Base-by-base conservation (phyloP, 2,329 filamentous ascomycete species). In the Phyllosticta capitalensis region DNA sequence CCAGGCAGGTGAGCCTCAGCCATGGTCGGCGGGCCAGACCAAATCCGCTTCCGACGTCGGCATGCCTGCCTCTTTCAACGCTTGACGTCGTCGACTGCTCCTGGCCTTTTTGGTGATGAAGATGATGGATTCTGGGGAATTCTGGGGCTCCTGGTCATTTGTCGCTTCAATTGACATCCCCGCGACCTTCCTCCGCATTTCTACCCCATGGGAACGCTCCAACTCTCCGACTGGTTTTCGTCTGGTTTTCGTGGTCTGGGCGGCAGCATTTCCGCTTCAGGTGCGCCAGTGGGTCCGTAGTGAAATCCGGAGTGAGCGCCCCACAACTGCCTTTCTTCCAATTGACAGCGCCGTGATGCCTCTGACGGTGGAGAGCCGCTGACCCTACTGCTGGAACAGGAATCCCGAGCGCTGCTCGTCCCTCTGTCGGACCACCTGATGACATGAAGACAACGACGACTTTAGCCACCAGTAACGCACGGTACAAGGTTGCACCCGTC, bases 211-310 rank as follows among this genome's bases (percentile, higher is more conserved):
- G 30, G 30, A 38, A 38, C 30, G 17, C 6, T 5, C 30, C 30
- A 38, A 38, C 10, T 58, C 57, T 50, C 57, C 57, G 57, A 52
- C 17, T 59, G 21, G 51, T 59, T 59, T 59, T 59, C 57, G 57
- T 59, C 51, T 38, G 38, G 57, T 59, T 59, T 59, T 59, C 57
- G 57, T 59, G 21, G 45, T 38, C 38, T 14, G 14, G 21, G n/a
- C 30, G 55, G 55, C 14, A 21, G 20, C 20, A 9, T 48, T 52
- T 9, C 30, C n/a, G 30, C 22, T 49, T 24, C 21, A 48, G 6
- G 19, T 17, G n/a, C 24, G 49, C n/a, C 57, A 24, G 52, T 24
- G 30, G 30, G 30, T 17, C 30, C 30, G 30, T n/a, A 9, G 10
- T 17, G 30, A 12, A 38, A 38, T 38, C 30, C 30, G 30, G 30